Percentiles rank a stretch among this genome's conserved stretches.
phyloP scores from a whole-genome alignment of 2,329 filamentous ascomycete genomes.

The Spiromastix sp. region DNA sequence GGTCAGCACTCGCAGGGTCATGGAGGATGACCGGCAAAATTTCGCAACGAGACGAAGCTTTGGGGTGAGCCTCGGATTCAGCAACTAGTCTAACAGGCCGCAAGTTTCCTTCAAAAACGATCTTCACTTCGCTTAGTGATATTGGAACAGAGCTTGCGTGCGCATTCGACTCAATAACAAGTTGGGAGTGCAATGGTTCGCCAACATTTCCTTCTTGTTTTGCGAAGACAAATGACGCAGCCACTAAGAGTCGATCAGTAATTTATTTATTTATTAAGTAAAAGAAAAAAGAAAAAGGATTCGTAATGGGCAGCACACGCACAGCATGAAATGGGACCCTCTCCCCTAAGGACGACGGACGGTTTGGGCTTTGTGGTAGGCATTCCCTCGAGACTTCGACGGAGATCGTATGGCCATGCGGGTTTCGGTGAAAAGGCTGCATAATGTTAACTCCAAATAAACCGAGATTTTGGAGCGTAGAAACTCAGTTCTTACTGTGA shows the following conservation, averaged over 20 bases:
- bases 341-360: conserved; percentile 36
- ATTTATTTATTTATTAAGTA: conserved; percentile 11
- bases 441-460: too few relatives aligned
- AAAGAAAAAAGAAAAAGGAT: neutral
- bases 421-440: conserved; percentile 27
- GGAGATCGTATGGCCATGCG: conserved; percentile 36
- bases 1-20: conserved; percentile 12
- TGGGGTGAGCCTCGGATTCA: conserved; percentile 17
- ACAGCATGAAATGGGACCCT: conserved; percentile 39
- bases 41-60: conserved; percentile 15
- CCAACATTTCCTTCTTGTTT: conserved; percentile 49
- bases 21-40: conserved; percentile 24
- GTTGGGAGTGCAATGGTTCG: conserved; percentile 46
- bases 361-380: conserved; percentile 30
- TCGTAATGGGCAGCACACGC: conserved; percentile 18
- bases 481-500: conserved; percentile 18
- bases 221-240: conserved; percentile 43
- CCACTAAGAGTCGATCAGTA: conserved; percentile 28
- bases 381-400: conserved; percentile 34
- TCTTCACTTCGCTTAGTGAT: conserved; percentile 36
- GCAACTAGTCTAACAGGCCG: conserved; percentile 32
- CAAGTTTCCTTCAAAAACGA: conserved; percentile 44
- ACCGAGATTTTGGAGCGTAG: too few relatives aligned
- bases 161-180: conserved; percentile 41
- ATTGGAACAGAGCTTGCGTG: conserved; percentile 37